These are phyloP conservation scores for Termitomyces titanicus DNA, from an alignment of 768 basidiomycete species.

Conservation along the genomic window DNA sequence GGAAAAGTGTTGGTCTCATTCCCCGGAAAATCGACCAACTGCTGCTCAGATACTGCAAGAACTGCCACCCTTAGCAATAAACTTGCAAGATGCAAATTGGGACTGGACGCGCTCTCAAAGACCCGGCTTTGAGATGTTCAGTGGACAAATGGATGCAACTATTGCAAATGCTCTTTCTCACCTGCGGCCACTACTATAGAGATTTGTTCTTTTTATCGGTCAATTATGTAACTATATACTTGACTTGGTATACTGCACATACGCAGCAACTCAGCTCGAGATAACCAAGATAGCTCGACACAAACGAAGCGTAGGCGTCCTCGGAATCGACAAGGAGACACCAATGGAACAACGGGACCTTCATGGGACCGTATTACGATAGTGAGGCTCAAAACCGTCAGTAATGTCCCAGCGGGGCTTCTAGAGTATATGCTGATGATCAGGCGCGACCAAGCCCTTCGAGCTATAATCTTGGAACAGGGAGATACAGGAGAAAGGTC, in stretches of 20 bases:
- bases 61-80: background rate
- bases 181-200: background rate
- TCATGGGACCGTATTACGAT: constrained; percentile 4
- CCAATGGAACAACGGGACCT: background rate
- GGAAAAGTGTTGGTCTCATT: background rate
- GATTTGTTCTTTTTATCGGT: background rate
- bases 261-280: constrained; percentile 1
- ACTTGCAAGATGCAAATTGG: background rate
- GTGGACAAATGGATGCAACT: background rate
- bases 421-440: background rate
- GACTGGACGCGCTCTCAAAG: background rate
- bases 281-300: constrained; percentile 2
- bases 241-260: too few species aligned
- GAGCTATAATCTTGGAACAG: background rate
- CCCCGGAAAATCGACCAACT: background rate
- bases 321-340: constrained; percentile 7
- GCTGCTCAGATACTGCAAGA: background rate
- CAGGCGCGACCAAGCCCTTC: constrained; percentile 3
- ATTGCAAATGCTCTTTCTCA: background rate
- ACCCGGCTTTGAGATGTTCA: background rate
- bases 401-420: background rate
- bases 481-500: background rate
- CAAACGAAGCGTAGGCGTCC: background rate
- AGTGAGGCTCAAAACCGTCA: constrained; percentile 1
- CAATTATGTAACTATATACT: too few species aligned